Conservation (phyloP, 148 eudicot species). For the Rhododendron ferrugineum region DNA sequence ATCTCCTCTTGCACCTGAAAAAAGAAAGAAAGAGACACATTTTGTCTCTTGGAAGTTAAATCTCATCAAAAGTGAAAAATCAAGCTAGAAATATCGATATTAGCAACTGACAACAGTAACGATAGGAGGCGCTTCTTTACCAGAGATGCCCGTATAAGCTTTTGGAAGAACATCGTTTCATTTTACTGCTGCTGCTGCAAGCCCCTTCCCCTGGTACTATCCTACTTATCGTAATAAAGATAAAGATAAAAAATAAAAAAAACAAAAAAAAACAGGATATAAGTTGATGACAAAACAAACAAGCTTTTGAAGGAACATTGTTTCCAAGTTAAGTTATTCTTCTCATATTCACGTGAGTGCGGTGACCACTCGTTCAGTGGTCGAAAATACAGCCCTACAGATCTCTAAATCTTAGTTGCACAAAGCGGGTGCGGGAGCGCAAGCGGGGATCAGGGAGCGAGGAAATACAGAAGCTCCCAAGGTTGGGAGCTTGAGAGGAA, state of each 20-base stretch:
- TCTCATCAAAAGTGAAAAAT: neutral
- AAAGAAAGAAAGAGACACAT: conserved; percentile 5
- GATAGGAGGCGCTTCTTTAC: neutral
- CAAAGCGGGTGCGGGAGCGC: no score
- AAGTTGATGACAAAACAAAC: neutral
- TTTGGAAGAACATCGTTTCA: neutral
- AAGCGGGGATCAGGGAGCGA: no score
- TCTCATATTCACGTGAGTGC: neutral
- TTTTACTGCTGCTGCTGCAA: neutral
- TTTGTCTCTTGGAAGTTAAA: neutral
- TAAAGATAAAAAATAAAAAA: no score
- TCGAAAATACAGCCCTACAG: neutral
- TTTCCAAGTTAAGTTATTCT: neutral
- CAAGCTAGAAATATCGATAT: neutral
- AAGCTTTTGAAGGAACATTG: neutral
- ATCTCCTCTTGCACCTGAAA: conserved; percentile 1
- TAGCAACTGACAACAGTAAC: neutral
- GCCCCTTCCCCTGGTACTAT: neutral
- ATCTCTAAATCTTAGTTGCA: neutral
- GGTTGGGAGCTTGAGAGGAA: no score
- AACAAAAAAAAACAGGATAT: neutral
- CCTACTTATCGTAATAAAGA: neutral
- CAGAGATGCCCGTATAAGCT: neutral
- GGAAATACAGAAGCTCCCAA: no score
- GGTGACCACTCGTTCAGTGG: neutral